Evolutionary conservation across 441 rosid species (phyloP).

Genomic region (Croton setiger): DNA sequence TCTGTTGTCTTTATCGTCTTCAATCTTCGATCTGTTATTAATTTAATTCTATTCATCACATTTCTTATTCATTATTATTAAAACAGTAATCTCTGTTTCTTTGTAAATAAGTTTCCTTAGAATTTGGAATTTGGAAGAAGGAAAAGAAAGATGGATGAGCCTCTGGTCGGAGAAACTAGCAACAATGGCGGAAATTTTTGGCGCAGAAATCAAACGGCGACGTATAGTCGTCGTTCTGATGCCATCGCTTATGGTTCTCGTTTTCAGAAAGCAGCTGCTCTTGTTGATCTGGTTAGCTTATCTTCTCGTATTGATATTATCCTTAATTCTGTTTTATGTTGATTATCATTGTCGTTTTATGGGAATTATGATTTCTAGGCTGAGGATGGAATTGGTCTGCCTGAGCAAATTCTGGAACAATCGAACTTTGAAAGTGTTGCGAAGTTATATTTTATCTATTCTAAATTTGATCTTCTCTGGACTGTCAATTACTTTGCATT

Average conservation of each 20-base stretch:
- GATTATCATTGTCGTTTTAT: too few species aligned
- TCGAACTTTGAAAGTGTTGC: conserved; percentile 60
- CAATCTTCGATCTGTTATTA: neutral
- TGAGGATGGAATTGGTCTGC: conserved; percentile 92
- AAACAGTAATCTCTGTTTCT: neutral
- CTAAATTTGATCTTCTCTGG: conserved; percentile 53
- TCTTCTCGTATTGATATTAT: too few species aligned
- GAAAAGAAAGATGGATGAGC: conserved; percentile 43
- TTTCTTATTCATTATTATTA: too few species aligned
- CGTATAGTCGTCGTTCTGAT: conserved; percentile 54
- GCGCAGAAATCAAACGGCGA: conserved; percentile 22
- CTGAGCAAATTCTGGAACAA: conserved; percentile 83
- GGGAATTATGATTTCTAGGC: conserved; percentile 44
- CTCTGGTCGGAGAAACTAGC: conserved; percentile 55
- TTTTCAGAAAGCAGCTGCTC: conserved; percentile 90
- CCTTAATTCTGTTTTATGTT: neutral
- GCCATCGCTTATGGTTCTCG: conserved; percentile 78
- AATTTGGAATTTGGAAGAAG: too few species aligned
- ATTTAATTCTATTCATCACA: too few species aligned
- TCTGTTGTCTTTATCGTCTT: neutral
- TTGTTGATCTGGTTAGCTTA: conserved; percentile 79
- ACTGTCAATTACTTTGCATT: too few species aligned
- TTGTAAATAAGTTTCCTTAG: neutral
- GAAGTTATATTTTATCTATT: conserved; percentile 60
- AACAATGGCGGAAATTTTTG: neutral